Percentiles rank a stretch among this genome's conserved stretches.
Evolutionary conservation across 805 yeast genomes (phyloP).

Genomic region (Candida succiphila): DNA sequence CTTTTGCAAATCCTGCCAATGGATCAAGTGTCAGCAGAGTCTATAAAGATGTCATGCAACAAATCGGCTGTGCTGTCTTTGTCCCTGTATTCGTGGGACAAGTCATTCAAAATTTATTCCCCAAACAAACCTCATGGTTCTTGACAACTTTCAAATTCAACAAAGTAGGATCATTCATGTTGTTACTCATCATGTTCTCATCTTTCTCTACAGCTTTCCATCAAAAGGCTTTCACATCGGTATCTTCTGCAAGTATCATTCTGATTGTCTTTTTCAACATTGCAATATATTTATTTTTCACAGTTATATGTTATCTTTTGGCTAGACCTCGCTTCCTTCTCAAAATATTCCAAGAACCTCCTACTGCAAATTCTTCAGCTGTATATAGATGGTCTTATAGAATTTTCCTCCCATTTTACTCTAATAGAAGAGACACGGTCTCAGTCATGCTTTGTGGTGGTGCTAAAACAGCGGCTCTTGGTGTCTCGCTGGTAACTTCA

Average conservation of each 20-base stretch:
- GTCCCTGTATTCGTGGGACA: conserved; percentile 88
- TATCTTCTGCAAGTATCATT: conserved; percentile 47
- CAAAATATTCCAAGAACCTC: conserved; percentile 38
- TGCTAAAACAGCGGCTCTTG: conserved; percentile 88
- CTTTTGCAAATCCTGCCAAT: conserved; percentile 71
- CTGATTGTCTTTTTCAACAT: conserved; percentile 76
- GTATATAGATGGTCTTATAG: conserved; percentile 35
- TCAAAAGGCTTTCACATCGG: conserved; percentile 60
- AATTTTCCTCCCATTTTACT: conserved; percentile 55
- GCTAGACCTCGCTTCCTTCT: conserved; percentile 50
- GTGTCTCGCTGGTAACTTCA: conserved; percentile 66
- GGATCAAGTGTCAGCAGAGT: conserved; percentile 44
- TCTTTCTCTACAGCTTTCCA: conserved; percentile 84
- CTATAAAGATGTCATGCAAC: conserved; percentile 76
- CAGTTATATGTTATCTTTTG: conserved; percentile 45
- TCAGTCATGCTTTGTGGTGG: conserved; percentile 83
- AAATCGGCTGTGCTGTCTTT: conserved; percentile 70
- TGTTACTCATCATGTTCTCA: conserved; percentile 45
- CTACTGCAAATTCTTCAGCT: conserved; percentile 27
- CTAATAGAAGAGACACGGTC: conserved; percentile 61
- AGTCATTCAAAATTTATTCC: conserved; percentile 59
- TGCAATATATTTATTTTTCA: conserved; percentile 72
- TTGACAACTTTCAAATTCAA: conserved; percentile 46
- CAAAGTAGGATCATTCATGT: conserved; percentile 74
- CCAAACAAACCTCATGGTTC: conserved; percentile 53